Evolutionary conservation across 164 flowering plant species (phyloP).

Genomic region (Magnolia changhungtana): DNA sequence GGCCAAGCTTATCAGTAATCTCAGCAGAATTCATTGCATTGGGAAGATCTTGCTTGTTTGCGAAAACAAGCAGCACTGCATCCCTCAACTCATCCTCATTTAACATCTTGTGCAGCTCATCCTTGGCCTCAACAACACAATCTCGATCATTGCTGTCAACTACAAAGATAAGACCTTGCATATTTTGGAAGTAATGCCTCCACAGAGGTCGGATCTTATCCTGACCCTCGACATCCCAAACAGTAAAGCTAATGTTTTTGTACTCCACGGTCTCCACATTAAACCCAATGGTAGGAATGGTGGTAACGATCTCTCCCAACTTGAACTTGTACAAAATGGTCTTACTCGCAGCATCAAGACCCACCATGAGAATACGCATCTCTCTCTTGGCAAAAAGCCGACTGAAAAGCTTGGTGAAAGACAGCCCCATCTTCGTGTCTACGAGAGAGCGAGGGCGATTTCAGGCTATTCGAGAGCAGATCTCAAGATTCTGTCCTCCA

Average conservation of each 20-base stretch:
- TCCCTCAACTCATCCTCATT: conserved; percentile 80
- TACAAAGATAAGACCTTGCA: conserved; percentile 76
- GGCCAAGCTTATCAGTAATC: conserved; percentile 82
- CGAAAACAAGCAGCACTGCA: conserved; percentile 81
- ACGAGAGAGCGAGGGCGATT: no score
- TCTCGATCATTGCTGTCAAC: conserved; percentile 78
- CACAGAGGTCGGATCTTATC: conserved; percentile 65
- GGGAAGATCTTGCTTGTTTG: conserved; percentile 89
- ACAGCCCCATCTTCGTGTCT: conserved; percentile 56
- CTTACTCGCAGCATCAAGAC: conserved; percentile 72
- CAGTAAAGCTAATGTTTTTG: conserved; percentile 9
- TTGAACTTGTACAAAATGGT: conserved; percentile 65
- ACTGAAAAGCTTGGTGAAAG: conserved; percentile 68
- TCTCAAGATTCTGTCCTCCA: no score
- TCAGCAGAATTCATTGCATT: conserved; percentile 91
- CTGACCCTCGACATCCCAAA: conserved; percentile 5
- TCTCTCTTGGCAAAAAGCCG: conserved; percentile 70
- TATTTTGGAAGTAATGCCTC: conserved; percentile 80
- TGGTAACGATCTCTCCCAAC: conserved; percentile 68
- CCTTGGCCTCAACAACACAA: conserved; percentile 72
- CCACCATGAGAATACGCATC: conserved; percentile 71
- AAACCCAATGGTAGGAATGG: conserved; percentile 60
- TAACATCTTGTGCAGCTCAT: conserved; percentile 75
- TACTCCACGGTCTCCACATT: conserved; percentile 9
- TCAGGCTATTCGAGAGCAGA: no score